phyloP scores from a whole-genome alignment of 805 yeast species.

The Candida suzukii region DNA sequence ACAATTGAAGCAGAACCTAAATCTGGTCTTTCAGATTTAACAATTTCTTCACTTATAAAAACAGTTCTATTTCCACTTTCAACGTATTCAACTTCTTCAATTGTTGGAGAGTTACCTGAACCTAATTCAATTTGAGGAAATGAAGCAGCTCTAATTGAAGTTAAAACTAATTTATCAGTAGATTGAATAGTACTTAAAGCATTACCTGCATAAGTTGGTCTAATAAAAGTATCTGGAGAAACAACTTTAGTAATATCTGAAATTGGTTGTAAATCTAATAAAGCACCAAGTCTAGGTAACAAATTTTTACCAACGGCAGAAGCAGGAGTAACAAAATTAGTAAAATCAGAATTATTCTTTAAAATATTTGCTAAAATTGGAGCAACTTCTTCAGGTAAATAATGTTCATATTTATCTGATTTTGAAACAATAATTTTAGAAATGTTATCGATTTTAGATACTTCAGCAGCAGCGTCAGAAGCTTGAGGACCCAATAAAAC shows the following conservation, averaged over 20 bases:
- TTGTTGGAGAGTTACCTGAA: constrained; percentile 24
- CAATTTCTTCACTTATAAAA: constrained; percentile 71
- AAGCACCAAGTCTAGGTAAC: constrained; percentile 81
- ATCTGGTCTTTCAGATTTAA: constrained; percentile 84
- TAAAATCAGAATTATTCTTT: constrained; percentile 30
- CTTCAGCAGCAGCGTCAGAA: constrained; percentile 37
- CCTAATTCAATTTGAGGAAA: constrained; percentile 39
- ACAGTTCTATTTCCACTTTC: constrained; percentile 36
- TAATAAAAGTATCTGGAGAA: constrained; percentile 64
- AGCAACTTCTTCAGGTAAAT: constrained; percentile 73
- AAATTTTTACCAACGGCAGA: constrained; percentile 85
- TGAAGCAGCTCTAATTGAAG: constrained; percentile 82
- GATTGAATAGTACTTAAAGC: constrained; percentile 77
- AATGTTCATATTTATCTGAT: constrained; percentile 54
- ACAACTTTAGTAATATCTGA: constrained; percentile 72
- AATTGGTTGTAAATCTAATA: constrained; percentile 80
- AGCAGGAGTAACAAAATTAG: constrained; percentile 74
- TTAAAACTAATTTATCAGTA: constrained; percentile 54
- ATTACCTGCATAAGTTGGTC: constrained; percentile 97
- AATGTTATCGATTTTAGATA: constrained; percentile 47
- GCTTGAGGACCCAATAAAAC: constrained; percentile 63
- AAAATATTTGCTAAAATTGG: constrained; percentile 53
- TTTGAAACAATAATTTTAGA: constrained; percentile 51
- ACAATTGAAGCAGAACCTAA: constrained; percentile 75
- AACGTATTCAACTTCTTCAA: constrained; percentile 40